These are phyloP conservation scores for Myriosclerotinia curreyana DNA, from an alignment of 2,329 filamentous ascomycete species.

Conservation along the genomic window DNA sequence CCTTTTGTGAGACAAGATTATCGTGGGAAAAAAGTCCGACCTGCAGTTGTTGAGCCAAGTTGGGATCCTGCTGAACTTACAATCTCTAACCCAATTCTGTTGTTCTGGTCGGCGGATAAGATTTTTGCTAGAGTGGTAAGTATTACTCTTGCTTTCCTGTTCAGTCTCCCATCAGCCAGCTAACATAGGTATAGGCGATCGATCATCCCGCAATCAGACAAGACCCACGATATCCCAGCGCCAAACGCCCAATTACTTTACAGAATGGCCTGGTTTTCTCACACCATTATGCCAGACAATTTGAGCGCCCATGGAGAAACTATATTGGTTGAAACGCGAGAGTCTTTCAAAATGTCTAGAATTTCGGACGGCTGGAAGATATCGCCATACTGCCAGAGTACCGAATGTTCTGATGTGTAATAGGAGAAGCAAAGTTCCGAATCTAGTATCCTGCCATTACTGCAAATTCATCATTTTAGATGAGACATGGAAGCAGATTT, in stretches of 20 bases:
- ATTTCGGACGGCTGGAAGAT: neutral
- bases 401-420: no score
- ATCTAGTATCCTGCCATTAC: no score
- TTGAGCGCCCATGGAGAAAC: neutral
- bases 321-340: neutral
- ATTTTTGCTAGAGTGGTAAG: neutral
- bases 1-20: neutral
- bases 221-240: neutral
- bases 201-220: neutral
- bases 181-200: neutral
- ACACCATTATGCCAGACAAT: neutral
- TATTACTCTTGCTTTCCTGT: neutral
- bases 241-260: neutral
- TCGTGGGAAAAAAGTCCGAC: neutral
- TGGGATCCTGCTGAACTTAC: neutral
- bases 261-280: neutral
- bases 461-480: no score
- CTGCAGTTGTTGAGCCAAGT: neutral
- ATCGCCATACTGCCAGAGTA: no score
- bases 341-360: neutral
- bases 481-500: neutral
- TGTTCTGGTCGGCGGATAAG: neutral
- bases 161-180: neutral
- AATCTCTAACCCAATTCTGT: slow-evolving; percentile 1
- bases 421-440: no score